Evolutionary conservation across 1,284 basidiomycete genomes (phyloP).

Genomic region (Ganoderma multipileum): DNA sequence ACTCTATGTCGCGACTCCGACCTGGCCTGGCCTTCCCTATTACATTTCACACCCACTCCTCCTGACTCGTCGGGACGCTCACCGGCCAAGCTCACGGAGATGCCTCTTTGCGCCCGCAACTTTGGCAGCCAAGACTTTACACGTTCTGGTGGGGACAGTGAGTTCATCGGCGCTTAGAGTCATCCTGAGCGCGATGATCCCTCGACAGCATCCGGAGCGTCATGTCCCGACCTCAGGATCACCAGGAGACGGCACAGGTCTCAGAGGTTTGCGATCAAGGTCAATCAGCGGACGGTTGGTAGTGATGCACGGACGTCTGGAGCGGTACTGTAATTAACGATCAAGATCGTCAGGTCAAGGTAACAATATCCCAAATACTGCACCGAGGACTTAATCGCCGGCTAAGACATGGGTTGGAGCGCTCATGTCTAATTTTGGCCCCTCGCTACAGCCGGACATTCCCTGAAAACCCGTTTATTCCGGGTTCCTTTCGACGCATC

Average conservation of each 20-base stretch:
- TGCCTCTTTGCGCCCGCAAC: not conserved
- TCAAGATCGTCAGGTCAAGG: not conserved
- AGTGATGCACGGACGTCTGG: not conserved
- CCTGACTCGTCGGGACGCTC: slow-evolving; percentile 1
- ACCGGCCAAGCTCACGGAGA: not conserved
- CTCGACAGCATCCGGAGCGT: not conserved
- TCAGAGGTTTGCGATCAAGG: not conserved
- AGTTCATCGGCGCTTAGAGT: not conserved
- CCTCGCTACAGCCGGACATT: not conserved
- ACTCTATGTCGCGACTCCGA: not conserved
- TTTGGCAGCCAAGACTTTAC: not conserved
- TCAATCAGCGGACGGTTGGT: not conserved
- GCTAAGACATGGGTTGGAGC: not conserved
- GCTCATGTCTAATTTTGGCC: not conserved
- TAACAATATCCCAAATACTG: not conserved
- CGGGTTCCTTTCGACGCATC: not conserved
- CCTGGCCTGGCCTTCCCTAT: not conserved
- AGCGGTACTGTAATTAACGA: not conserved
- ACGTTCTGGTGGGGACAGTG: not conserved
- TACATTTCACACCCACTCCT: not conserved
- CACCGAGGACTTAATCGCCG: not conserved
- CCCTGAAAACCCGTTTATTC: not conserved
- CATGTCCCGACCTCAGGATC: not conserved
- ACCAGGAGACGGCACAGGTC: not conserved
- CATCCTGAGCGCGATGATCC: not conserved